Evolutionary conservation across 208 protist species (phyloP).

Genomic region (Crithidia bombi): DNA sequence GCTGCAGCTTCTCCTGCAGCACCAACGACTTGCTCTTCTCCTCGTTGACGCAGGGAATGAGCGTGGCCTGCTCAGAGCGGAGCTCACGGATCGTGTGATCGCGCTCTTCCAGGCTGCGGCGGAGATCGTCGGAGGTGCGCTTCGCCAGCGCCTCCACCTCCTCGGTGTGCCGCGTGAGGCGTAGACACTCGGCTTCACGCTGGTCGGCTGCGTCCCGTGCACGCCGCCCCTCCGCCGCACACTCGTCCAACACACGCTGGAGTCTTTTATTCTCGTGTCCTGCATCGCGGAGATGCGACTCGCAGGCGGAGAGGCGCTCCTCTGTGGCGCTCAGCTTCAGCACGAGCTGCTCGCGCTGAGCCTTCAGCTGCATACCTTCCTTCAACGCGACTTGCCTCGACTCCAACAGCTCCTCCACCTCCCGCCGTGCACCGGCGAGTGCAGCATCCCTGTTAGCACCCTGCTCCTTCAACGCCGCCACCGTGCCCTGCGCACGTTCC

Average conservation of each 20-base stretch:
- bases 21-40: constrained; percentile 47
- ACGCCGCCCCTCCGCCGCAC: constrained; percentile 36
- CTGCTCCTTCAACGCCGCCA: constrained; percentile 27
- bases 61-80: constrained; percentile 51
- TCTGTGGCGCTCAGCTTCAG: constrained; percentile 33
- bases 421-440: constrained; percentile 27
- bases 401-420: constrained; percentile 25
- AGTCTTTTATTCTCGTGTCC: constrained; percentile 38
- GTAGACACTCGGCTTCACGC: constrained; percentile 48
- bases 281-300: constrained; percentile 15
- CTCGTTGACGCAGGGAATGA: constrained; percentile 50
- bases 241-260: constrained; percentile 39
- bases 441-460: constrained; percentile 11
- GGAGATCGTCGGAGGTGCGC: constrained; percentile 55
- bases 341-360: constrained; percentile 25
- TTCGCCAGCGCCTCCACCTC: constrained; percentile 66
- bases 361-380: constrained; percentile 26
- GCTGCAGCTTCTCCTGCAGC: constrained; percentile 58
- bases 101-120: constrained; percentile 36
- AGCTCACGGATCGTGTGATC: constrained; percentile 53
- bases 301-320: constrained; percentile 23
- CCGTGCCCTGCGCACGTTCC: constrained; percentile 24
- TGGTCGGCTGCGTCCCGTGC: constrained; percentile 32
- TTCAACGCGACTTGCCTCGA: constrained; percentile 25
- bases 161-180: constrained; percentile 50